These are phyloP conservation scores for Didymella keratinophila DNA, from an alignment of 2,329 filamentous ascomycete genomes.

Conservation along the genomic window DNA sequence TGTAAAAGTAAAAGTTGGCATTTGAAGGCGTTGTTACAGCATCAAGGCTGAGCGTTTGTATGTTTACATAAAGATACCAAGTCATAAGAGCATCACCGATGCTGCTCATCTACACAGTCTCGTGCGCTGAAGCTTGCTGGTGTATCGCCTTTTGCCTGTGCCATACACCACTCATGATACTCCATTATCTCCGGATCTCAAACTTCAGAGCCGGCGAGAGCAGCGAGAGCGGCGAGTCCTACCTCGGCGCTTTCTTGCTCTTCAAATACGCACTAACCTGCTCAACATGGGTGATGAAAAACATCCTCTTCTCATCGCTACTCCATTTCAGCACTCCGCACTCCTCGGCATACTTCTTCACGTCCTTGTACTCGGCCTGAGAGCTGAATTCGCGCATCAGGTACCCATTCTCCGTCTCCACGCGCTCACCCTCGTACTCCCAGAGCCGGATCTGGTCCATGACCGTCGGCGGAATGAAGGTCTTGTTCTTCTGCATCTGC, in stretches of 20 bases:
- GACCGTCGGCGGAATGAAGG: slow-evolving; percentile 90
- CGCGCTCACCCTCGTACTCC: slow-evolving; percentile 96
- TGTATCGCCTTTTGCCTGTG: neutral
- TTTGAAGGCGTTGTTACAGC: slow-evolving; percentile 6
- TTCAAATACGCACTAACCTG: slow-evolving; percentile 84
- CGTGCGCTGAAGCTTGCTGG: neutral
- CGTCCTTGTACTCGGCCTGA: slow-evolving; percentile 72
- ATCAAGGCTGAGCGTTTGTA: neutral
- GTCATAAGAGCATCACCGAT: neutral
- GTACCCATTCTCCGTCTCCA: slow-evolving; percentile 83
- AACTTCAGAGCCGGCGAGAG: neutral
- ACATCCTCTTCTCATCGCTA: slow-evolving; percentile 79
- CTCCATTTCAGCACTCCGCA: slow-evolving; percentile 91
- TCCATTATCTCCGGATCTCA: neutral
- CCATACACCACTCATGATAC: slow-evolving; percentile 2
- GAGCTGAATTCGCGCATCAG: slow-evolving; percentile 88
- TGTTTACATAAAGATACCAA: slow-evolving; percentile 14
- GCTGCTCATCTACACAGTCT: neutral
- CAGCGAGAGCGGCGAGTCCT: neutral
- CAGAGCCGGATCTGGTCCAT: slow-evolving; percentile 97
- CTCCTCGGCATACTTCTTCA: slow-evolving; percentile 81
- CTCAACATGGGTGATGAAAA: slow-evolving; percentile 92
- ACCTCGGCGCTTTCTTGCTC: slow-evolving; percentile 47
- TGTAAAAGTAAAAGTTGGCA: neutral
- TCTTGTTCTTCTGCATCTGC: slow-evolving; percentile 80